Evolutionary conservation across 208 protist species (phyloP).

Genomic region (Leishmania guyanensis): DNA sequence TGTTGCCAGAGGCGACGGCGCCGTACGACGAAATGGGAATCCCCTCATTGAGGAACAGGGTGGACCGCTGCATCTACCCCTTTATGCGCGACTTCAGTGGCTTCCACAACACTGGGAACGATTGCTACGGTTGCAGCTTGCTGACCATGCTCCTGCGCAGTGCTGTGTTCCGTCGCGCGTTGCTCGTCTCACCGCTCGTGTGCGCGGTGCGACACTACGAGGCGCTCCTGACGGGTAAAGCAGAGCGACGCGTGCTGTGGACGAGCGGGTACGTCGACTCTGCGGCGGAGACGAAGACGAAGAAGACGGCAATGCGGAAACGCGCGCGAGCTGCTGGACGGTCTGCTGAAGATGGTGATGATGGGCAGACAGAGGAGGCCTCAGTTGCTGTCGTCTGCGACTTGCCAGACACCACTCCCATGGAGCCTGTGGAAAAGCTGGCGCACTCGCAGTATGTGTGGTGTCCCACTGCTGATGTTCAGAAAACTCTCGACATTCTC

Average conservation of each 20-base stretch:
- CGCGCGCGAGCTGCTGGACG: background rate
- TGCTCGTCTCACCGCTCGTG: slow-evolving; percentile 37
- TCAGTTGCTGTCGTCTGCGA: slow-evolving; percentile 9
- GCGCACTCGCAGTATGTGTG: slow-evolving; percentile 1
- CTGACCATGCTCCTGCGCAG: slow-evolving; percentile 76
- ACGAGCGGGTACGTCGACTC: slow-evolving; percentile 18
- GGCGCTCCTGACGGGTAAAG: slow-evolving; percentile 2
- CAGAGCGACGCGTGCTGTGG: slow-evolving; percentile 28
- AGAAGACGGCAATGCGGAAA: slow-evolving; percentile 3
- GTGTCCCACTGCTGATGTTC: slow-evolving; percentile 3
- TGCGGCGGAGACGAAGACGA: background rate
- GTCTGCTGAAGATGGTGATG: background rate
- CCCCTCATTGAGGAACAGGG: background rate
- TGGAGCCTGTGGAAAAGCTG: background rate
- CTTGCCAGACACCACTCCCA: background rate
- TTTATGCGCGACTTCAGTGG: slow-evolving; percentile 56
- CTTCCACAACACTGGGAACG: slow-evolving; percentile 75
- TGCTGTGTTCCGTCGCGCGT: slow-evolving; percentile 44
- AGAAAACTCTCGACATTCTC: slow-evolving; percentile 14
- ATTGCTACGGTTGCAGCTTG: slow-evolving; percentile 87
- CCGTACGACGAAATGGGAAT: background rate
- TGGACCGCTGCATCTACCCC: background rate
- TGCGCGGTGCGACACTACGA: slow-evolving; percentile 25
- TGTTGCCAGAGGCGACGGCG: background rate
- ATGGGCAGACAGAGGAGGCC: background rate